Percentiles rank a stretch among this genome's conserved stretches.
Evolutionary conservation across 2,329 filamentous ascomycete genomes (phyloP).

Genomic region (Shiraia bambusicola): DNA sequence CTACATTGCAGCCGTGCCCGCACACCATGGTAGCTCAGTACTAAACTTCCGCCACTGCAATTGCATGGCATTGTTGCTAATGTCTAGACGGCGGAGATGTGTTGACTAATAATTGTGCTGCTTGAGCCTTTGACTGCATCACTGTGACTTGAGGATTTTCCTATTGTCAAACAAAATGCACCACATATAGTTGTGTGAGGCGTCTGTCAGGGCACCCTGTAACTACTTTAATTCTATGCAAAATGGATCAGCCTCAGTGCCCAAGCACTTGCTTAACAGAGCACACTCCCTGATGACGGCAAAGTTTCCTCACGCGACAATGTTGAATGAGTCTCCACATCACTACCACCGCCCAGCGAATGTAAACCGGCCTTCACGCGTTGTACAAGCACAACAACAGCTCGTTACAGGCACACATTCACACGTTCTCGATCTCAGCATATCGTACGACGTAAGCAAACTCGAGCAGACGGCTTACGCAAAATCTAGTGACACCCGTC

Average conservation of each 20-base stretch:
- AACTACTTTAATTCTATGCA: not conserved
- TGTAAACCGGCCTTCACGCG: not conserved
- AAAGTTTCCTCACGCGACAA: too few relatives aligned
- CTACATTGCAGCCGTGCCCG: too few relatives aligned
- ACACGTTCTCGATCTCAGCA: constrained; percentile 7
- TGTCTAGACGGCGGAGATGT: not conserved
- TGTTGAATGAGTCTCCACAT: not conserved
- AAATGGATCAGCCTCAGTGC: not conserved
- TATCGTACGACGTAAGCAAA: not conserved
- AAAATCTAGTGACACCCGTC: not conserved
- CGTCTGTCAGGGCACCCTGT: constrained; percentile 13
- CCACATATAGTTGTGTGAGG: constrained; percentile 11
- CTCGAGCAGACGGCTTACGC: constrained; percentile 6
- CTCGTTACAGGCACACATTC: constrained; percentile 11
- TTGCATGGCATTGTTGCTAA: not conserved
- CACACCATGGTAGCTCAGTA: too few relatives aligned
- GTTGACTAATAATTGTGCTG: constrained; percentile 1
- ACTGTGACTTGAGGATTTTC: constrained; percentile 19
- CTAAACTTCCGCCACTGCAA: not conserved
- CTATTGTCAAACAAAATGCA: constrained; percentile 10
- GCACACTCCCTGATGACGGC: too few relatives aligned
- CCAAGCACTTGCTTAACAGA: not conserved
- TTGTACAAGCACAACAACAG: constrained; percentile 19
- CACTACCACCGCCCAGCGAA: not conserved
- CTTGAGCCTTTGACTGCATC: constrained; percentile 7